A percentile compares a stretch with the other conserved stretches of the same genome.
Evolutionary conservation across 805 yeast species (phyloP).

Genomic region (Candida ficus): DNA sequence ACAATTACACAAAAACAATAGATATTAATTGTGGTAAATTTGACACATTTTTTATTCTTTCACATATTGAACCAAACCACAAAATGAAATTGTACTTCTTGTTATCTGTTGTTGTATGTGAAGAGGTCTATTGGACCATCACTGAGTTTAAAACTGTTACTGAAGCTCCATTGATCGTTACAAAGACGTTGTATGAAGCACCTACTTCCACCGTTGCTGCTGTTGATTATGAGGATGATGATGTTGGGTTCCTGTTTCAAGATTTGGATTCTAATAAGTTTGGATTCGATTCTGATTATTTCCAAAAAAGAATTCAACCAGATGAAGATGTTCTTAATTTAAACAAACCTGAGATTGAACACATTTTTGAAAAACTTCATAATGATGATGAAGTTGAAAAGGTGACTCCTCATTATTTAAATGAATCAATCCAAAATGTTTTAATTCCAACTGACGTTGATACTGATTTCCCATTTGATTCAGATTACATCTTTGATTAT

Average conservation of each 20-base stretch:
- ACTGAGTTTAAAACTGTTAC: conserved; percentile 9
- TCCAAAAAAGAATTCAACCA: conserved; percentile 2
- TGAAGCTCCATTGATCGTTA: conserved; percentile 6
- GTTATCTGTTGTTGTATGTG: too few relatives aligned
- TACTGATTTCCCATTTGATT: background rate
- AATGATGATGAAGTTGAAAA: background rate
- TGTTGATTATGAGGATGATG: background rate
- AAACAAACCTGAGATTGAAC: conserved; percentile 4
- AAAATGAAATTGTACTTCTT: too few relatives aligned
- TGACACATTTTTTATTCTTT: too few relatives aligned
- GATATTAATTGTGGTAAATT: too few relatives aligned
- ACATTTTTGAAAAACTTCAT: conserved; percentile 1
- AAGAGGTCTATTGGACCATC: background rate
- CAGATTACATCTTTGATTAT: conserved; percentile 8
- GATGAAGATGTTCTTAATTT: background rate
- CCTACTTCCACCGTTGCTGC: background rate
- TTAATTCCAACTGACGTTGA: background rate
- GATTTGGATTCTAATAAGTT: background rate
- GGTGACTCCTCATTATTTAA: too few relatives aligned
- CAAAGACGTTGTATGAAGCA: background rate
- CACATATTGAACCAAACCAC: too few relatives aligned
- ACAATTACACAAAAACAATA: too few relatives aligned
- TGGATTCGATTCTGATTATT: conserved; percentile 12
- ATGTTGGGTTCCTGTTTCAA: background rate
- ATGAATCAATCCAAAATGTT: background rate